Conservation (phyloP, 2,329 filamentous ascomycete genomes). For the Fusarium incarnatum region DNA sequence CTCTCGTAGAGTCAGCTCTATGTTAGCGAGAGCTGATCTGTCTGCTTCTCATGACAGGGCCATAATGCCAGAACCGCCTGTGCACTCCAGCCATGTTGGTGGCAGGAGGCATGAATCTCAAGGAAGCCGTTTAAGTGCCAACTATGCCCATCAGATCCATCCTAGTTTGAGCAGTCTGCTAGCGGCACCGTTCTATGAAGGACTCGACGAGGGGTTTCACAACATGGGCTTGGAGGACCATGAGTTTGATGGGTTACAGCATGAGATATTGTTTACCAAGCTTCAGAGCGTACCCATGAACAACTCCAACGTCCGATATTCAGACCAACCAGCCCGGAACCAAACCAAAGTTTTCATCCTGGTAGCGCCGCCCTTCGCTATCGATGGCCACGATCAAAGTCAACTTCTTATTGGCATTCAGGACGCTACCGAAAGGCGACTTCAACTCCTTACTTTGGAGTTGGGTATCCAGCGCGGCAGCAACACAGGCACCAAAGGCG, state of each 20-base stretch:
- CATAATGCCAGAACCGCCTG: conserved; percentile 77
- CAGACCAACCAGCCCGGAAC: conserved; percentile 62
- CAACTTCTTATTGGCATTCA: conserved; percentile 76
- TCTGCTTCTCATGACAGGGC: conserved; percentile 85
- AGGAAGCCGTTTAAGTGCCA: conserved; percentile 57
- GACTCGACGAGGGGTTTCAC: conserved; percentile 78
- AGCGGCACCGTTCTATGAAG: conserved; percentile 75
- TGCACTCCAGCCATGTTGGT: conserved; percentile 55
- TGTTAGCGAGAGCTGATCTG: conserved; percentile 87
- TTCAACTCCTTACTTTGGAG: conserved; percentile 74
- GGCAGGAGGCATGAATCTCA: conserved; percentile 79
- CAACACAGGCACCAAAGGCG: conserved; percentile 42
- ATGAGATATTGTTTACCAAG: conserved; percentile 78
- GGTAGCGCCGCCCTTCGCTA: conserved; percentile 66
- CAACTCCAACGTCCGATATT: conserved; percentile 70
- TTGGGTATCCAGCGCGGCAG: conserved; percentile 58
- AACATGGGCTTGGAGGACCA: conserved; percentile 79
- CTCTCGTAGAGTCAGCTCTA: conserved; percentile 87
- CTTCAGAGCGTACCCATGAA: conserved; percentile 75
- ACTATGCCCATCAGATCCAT: conserved; percentile 59
- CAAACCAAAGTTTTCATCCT: conserved; percentile 77
- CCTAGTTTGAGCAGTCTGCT: conserved; percentile 70
- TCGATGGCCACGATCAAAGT: conserved; percentile 64
- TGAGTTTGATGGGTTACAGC: conserved; percentile 76
- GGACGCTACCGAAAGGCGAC: conserved; percentile 73